Conservation (phyloP, 345 rosid species). For the Pelargonium nanum region DNA sequence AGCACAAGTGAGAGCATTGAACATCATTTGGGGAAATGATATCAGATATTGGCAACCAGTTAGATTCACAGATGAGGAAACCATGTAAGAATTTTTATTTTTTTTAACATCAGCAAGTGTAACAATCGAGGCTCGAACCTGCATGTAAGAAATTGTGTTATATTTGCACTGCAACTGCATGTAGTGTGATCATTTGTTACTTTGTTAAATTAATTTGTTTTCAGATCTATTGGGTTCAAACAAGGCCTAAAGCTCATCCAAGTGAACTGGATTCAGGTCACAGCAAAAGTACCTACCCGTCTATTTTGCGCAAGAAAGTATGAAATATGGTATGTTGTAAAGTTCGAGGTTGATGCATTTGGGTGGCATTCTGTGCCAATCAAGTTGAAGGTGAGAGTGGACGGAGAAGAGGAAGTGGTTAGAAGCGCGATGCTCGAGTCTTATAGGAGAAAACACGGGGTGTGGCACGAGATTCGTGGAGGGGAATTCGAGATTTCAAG, state of each 20-base stretch:
- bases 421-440: constrained; percentile 8
- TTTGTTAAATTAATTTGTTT: no score
- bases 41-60: background rate
- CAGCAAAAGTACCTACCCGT: constrained; percentile 9
- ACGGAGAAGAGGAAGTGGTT: constrained; percentile 12
- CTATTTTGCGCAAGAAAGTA: background rate
- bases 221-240: constrained; percentile 14
- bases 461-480: constrained; percentile 23
- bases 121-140: no score
- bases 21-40: background rate
- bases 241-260: constrained; percentile 16
- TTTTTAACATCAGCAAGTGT: no score
- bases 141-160: no score
- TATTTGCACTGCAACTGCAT: no score
- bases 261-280: constrained; percentile 29
- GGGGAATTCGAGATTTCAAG: constrained; percentile 11
- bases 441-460: constrained; percentile 9
- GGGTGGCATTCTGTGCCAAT: constrained; percentile 25
- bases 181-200: no score
- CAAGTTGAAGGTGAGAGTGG: constrained; percentile 16
- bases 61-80: background rate
- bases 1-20: background rate
- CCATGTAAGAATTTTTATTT: no score
- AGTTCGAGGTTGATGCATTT: constrained; percentile 26
- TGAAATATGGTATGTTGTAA: constrained; percentile 12